Base-by-base conservation (phyloP, 768 basidiomycete genomes). In the Russula sp. region DNA sequence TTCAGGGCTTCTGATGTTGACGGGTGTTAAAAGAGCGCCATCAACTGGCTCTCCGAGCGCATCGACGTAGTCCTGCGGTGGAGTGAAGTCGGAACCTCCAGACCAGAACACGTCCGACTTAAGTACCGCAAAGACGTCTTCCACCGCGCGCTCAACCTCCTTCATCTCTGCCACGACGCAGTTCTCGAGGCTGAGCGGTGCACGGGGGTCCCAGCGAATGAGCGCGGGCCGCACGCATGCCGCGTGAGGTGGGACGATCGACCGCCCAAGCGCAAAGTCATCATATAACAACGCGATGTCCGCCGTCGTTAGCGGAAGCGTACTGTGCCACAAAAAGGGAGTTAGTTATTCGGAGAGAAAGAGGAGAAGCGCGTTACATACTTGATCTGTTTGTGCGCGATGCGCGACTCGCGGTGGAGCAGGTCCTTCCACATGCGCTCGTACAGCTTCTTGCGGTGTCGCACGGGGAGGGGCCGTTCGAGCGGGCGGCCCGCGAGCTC, bases 271-370 rank as follows among this genome's bases (percentile, higher is more conserved):
- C 70, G 89, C 77, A 32, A 98, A 71, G 68, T 98, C 96, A 66
- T 98, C 96, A 67, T 92, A 93, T 56, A 98, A 73, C 42, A 93
- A 78, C 0, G 81, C 83, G 35, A 91, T 82, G 64, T 98, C 96
- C 55, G 90, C 87, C 68, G 90, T 88, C 66, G 86, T 84, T 58
- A 97, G 81, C 0, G 90, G 83, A 32, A 94, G 75, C 70, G 82
- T 83, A 69, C 91, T 93, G 61, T 56, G n/a, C 32, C 46, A 36
- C 42, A 47, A 47, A 22, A 47, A 20, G 10, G 13, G 2, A 11
- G 16, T 6, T 7, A 38, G 8, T 51, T 13, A 20, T 20, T 25
- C 4, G 36, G 48, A 6, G 36, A 14, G 47, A 51, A 56, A 39
- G 49, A 9, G 11, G 11, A 18, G 32, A 41, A 22, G 8, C 2